Evolutionary conservation across 441 rosid genomes (phyloP).

Genomic region (Geranium incanum): DNA sequence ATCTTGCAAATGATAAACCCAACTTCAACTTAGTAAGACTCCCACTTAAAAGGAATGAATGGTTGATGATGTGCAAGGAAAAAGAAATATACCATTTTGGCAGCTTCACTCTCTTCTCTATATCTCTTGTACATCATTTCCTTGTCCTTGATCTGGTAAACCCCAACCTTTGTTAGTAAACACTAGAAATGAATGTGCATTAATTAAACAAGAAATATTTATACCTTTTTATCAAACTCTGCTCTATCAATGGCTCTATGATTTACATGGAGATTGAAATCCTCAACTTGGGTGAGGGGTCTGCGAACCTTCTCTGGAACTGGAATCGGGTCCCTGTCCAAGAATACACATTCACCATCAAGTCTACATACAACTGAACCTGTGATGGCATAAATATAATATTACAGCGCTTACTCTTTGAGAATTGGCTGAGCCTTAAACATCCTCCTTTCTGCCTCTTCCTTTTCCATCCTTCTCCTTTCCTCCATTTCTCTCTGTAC

Average conservation of each 20-base stretch:
- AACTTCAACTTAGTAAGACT: background rate
- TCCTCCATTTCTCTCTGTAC: conserved; percentile 75
- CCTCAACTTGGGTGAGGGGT: conserved; percentile 77
- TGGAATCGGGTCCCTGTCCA: conserved; percentile 76
- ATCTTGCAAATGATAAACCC: conserved; percentile 29
- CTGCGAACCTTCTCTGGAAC: conserved; percentile 74
- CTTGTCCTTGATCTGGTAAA: conserved; percentile 73
- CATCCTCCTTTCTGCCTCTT: conserved; percentile 62
- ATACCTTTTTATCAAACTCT: conserved; percentile 84
- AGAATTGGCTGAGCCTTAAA: conserved; percentile 76
- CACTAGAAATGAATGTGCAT: background rate
- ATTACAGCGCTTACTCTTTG: conserved; percentile 47
- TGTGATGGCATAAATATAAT: background rate
- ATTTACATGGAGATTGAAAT: conserved; percentile 64
- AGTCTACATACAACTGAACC: background rate
- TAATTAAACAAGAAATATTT: conserved; percentile 3
- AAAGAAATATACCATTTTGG: conserved; percentile 48
- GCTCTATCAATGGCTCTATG: conserved; percentile 71
- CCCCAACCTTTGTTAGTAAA: background rate
- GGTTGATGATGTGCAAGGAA: background rate
- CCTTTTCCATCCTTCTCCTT: conserved; percentile 56
- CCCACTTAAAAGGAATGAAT: background rate
- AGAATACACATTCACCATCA: background rate
- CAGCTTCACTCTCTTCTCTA: conserved; percentile 86
- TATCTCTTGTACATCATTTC: conserved; percentile 76